These are phyloP conservation scores for Rubia tinctorum DNA, from an alignment of 305 asterid genomes.

Conservation along the genomic window DNA sequence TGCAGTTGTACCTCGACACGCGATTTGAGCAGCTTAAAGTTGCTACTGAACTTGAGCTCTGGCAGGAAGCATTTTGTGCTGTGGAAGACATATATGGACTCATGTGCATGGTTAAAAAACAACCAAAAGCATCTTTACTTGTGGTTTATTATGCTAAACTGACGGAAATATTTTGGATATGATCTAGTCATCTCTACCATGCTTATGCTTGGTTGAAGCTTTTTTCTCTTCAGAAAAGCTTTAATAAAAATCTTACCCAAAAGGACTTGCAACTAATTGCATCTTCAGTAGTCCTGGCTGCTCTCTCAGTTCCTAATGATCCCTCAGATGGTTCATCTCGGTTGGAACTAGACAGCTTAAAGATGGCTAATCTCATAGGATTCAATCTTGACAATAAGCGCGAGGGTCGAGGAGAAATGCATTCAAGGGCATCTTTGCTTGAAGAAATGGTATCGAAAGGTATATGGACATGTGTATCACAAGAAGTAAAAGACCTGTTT, in stretches of 20 bases:
- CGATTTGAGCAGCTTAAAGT: slow-evolving; percentile 41
- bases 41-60: slow-evolving; percentile 40
- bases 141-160: slow-evolving; percentile 36
- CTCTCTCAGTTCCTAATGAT: slow-evolving; percentile 35
- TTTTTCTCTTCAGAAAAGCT: slow-evolving; percentile 37
- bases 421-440: slow-evolving; percentile 32
- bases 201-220: slow-evolving; percentile 45
- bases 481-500: slow-evolving; percentile 41
- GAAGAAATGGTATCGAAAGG: slow-evolving; percentile 35
- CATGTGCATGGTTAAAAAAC: slow-evolving; percentile 36
- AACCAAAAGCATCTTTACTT: slow-evolving; percentile 35
- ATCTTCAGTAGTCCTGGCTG: slow-evolving; percentile 40
- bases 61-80: slow-evolving; percentile 43
- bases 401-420: slow-evolving; percentile 34
- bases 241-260: slow-evolving; percentile 35
- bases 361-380: slow-evolving; percentile 34
- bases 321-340: slow-evolving; percentile 25
- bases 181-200: slow-evolving; percentile 34
- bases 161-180: slow-evolving; percentile 38
- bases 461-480: slow-evolving; percentile 29
- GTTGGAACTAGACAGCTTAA: slow-evolving; percentile 32
- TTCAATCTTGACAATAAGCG: slow-evolving; percentile 30
- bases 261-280: slow-evolving; percentile 41
- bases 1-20: slow-evolving; percentile 40
- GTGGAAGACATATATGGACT: slow-evolving; percentile 40